Percentiles rank a stretch among this genome's conserved stretches.
These are phyloP conservation scores for Globisporangium lucens DNA, from an alignment of 352 stramenopile genomes.

Conservation along the genomic window DNA sequence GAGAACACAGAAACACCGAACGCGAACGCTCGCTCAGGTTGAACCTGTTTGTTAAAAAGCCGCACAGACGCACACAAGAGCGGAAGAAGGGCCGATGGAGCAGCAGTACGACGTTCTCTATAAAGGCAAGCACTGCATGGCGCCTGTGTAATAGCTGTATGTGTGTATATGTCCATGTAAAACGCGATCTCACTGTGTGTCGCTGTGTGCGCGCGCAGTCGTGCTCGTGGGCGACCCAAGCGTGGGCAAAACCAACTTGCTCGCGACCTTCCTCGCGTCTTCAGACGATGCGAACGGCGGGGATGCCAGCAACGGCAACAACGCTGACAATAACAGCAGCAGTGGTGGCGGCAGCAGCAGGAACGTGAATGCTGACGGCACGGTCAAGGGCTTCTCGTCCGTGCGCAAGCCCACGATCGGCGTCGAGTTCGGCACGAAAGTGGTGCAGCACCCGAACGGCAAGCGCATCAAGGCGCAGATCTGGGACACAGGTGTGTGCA, in stretches of 20 bases:
- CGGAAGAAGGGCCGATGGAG: slow-evolving; percentile 25
- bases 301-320: background rate
- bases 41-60: slow-evolving; percentile 7
- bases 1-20: background rate
- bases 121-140: slow-evolving; percentile 40
- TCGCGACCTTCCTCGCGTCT: slow-evolving; percentile 68
- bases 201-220: slow-evolving; percentile 26
- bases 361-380: slow-evolving; percentile 26
- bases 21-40: background rate
- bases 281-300: slow-evolving; percentile 24
- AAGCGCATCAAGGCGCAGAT: slow-evolving; percentile 84
- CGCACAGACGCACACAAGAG: background rate
- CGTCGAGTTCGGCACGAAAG: slow-evolving; percentile 81
- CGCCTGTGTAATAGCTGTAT: background rate
- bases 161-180: background rate
- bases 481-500: slow-evolving; percentile 58
- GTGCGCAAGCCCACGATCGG: slow-evolving; percentile 75
- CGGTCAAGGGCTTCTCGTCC: slow-evolving; percentile 44
- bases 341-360: background rate
- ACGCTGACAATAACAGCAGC: background rate
- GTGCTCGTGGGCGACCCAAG: slow-evolving; percentile 76
- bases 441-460: slow-evolving; percentile 67
- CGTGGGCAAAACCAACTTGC: slow-evolving; percentile 91
- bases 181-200: background rate
- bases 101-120: slow-evolving; percentile 80